phyloP scores from a whole-genome alignment of 1,284 basidiomycete genomes.

The Schizophyllum amplum region DNA sequence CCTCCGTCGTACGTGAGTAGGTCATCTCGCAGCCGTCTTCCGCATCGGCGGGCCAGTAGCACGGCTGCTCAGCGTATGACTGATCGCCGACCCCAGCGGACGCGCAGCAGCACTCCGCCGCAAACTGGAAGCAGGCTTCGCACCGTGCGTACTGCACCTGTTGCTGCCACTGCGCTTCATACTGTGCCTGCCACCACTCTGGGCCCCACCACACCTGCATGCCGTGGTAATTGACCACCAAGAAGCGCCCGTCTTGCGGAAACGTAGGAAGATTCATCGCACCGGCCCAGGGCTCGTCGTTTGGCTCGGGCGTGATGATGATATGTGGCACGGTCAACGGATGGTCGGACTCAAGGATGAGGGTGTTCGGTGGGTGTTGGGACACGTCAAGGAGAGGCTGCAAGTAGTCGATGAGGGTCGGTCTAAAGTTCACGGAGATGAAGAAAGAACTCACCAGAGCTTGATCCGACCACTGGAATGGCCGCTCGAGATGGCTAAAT shows the following conservation, averaged over 20 bases:
- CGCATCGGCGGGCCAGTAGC: neutral
- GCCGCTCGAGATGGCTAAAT: neutral
- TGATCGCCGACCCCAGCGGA: too few species aligned
- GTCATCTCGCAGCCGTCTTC: neutral
- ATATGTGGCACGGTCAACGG: constrained; percentile 43
- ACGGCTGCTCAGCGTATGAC: neutral
- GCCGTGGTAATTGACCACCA: constrained; percentile 22
- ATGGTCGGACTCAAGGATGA: constrained; percentile 33
- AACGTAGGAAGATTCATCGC: neutral
- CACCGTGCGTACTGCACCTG: neutral
- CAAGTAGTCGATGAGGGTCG: neutral
- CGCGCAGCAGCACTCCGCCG: neutral
- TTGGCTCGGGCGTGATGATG: constrained; percentile 33
- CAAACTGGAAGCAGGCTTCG: neutral
- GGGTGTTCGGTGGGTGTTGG: neutral
- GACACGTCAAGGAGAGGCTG: neutral
- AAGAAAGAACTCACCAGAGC: neutral
- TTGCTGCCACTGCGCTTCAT: neutral
- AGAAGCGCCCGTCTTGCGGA: constrained; percentile 3
- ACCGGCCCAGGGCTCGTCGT: constrained; percentile 26
- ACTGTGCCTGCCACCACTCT: neutral
- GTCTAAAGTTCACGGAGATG: neutral
- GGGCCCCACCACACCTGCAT: neutral
- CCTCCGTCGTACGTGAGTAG: neutral
- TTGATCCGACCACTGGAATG: neutral